Percentiles rank a stretch among this genome's conserved stretches.
Conservation (phyloP, 768 basidiomycete genomes). For the Trametes maxima region DNA sequence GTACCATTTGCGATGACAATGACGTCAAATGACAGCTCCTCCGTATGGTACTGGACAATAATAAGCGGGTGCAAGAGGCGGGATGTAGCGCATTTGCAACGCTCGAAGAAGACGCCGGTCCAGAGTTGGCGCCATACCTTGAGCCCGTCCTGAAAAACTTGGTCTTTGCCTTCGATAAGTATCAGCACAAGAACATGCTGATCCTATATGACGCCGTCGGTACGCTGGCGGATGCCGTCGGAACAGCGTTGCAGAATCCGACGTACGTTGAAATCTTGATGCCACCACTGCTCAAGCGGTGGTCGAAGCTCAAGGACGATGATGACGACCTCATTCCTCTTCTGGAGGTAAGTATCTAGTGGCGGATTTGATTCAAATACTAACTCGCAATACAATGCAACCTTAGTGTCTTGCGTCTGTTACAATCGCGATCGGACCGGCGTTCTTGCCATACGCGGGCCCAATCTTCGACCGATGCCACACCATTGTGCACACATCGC, state of each 20-base stretch:
- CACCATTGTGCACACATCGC: constrained; percentile 78
- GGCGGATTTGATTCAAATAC: neutral
- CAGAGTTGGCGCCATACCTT: constrained; percentile 87
- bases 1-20: neutral
- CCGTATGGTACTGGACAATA: constrained; percentile 96
- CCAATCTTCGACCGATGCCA: constrained; percentile 93
- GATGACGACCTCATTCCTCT: constrained; percentile 94
- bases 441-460: constrained; percentile 86
- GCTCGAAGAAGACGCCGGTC: constrained; percentile 94
- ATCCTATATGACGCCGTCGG: constrained; percentile 99
- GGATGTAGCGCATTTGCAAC: constrained; percentile 99
- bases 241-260: constrained; percentile 81
- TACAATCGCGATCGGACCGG: constrained; percentile 90
- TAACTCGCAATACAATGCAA: neutral
- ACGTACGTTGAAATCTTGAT: constrained; percentile 92
- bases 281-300: constrained; percentile 89
- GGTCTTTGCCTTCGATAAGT: constrained; percentile 95
- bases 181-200: constrained; percentile 99
- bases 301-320: constrained; percentile 88
- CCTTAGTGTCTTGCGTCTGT: constrained; percentile 93
- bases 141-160: constrained; percentile 94
- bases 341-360: constrained; percentile 69
- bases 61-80: constrained; percentile 99
- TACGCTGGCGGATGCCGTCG: constrained; percentile 96
- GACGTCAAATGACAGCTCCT: constrained; percentile 64